These are phyloP conservation scores for Colletotrichum coccodes DNA, from an alignment of 2,329 filamentous ascomycete species.

Conservation along the genomic window DNA sequence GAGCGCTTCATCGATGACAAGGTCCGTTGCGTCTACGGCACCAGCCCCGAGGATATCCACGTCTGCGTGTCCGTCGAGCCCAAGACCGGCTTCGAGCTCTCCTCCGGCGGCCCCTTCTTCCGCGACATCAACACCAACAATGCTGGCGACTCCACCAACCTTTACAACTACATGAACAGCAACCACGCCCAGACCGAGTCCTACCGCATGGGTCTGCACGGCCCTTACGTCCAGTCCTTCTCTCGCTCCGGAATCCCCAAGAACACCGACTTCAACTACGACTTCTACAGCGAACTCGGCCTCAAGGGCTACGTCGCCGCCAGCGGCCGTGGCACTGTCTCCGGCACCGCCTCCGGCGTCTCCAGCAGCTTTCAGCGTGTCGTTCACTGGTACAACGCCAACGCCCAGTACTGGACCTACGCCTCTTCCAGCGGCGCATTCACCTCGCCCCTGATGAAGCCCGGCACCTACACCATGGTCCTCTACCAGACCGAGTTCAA, in stretches of 20 bases:
- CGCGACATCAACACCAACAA: slow-evolving; percentile 75
- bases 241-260: slow-evolving; percentile 66
- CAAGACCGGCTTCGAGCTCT: slow-evolving; percentile 60
- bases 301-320: slow-evolving; percentile 68
- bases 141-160: slow-evolving; percentile 63
- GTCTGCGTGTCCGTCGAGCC: slow-evolving; percentile 69
- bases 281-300: slow-evolving; percentile 68
- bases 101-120: slow-evolving; percentile 74
- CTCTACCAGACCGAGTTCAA: slow-evolving; percentile 69
- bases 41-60: slow-evolving; percentile 55
- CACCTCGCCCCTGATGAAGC: slow-evolving; percentile 73
- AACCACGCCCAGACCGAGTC: slow-evolving; percentile 71
- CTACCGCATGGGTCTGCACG: slow-evolving; percentile 71
- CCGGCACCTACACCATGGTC: slow-evolving; percentile 75
- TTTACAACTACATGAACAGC: slow-evolving; percentile 78
- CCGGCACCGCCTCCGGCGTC: slow-evolving; percentile 69
- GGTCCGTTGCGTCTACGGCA: slow-evolving; percentile 69
- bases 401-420: slow-evolving; percentile 73
- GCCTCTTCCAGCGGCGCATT: slow-evolving; percentile 65
- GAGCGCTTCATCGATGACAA: slow-evolving; percentile 77
- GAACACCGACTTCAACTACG: slow-evolving; percentile 58
- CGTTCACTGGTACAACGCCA: slow-evolving; percentile 72
- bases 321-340: slow-evolving; percentile 66
- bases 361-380: slow-evolving; percentile 62
- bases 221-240: slow-evolving; percentile 72